Percentiles rank a stretch among this genome's conserved stretches.
Conservation (phyloP, 2,329 filamentous ascomycete species). For the Pseudodiploospora longispora region DNA sequence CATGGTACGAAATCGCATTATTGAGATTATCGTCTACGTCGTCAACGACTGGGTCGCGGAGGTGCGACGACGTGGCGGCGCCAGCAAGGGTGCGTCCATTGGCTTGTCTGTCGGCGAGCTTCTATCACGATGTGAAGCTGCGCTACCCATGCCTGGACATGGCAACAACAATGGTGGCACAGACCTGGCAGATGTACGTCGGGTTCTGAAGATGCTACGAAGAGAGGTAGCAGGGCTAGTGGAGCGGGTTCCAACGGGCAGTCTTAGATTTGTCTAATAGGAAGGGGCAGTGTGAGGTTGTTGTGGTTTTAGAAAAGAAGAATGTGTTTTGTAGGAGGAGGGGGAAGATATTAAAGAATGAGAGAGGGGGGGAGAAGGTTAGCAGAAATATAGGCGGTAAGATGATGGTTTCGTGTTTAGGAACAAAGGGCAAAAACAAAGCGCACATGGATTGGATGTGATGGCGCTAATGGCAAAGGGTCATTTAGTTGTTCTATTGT, state of each 20-base stretch:
- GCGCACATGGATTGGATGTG: constrained; percentile 1
- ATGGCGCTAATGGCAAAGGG: constrained; percentile 11
- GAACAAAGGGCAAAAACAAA: no score
- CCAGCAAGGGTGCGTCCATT: constrained; percentile 30
- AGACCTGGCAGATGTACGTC: constrained; percentile 35
- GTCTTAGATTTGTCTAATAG: constrained; percentile 31
- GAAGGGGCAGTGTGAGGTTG: constrained; percentile 20
- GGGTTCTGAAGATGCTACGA: constrained; percentile 33
- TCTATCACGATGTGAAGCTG: constrained; percentile 40
- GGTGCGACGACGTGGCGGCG: constrained; percentile 37
- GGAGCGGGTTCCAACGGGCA: constrained; percentile 33
- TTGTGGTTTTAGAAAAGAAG: constrained; percentile 2
- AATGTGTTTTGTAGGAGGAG: background rate
- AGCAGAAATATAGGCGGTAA: no score
- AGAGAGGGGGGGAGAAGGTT: background rate
- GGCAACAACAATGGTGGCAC: constrained; percentile 36
- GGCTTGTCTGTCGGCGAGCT: constrained; percentile 41
- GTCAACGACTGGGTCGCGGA: constrained; percentile 43
- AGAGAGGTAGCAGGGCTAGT: constrained; percentile 37
- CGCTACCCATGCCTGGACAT: constrained; percentile 31
- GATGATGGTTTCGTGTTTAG: no score
- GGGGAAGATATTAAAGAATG: constrained; percentile 1
- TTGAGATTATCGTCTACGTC: constrained; percentile 45
- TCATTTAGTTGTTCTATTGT: constrained; percentile 2
- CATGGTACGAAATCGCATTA: constrained; percentile 38